Base-by-base conservation (phyloP, 805 yeast genomes). In the Ogataea populi-albae region DNA sequence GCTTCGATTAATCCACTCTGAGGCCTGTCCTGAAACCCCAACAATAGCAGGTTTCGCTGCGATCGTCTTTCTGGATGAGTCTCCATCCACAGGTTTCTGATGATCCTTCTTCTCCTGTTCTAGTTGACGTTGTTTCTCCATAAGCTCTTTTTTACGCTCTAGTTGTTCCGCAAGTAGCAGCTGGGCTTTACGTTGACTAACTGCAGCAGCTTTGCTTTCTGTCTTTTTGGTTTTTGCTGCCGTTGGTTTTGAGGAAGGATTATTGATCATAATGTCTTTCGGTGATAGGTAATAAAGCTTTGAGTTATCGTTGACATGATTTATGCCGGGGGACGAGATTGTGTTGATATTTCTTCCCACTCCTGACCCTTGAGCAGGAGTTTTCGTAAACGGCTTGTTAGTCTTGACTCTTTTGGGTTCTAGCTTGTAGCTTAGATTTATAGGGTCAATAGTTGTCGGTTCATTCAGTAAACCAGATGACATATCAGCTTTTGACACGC, bases 361-460 rank as follows among this genome's bases (percentile, higher is more conserved):
- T 25, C 35, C 35, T 17, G 27, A 25, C 17, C 26, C 21, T 19
- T 22, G 4, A 19, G 26, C n/a, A 5, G 25, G 19, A 15, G 25
- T 26, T 21, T 32, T 17, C 9, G 41, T 8, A n/a, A 32, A 26
- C n/a, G 28, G 26, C 16, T 37, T 50, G 31, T 20, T 37, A 14
- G 35, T 51, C 37, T 54, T 59, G 29, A 35, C 44, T 28, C 63
- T 50, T 38, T 61, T 58, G 6, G 55, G 41, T 8, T 59, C 62
- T 30, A 59, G 42, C 22, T 44, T 50, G 37, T 55, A 61, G 15
- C 61, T 55, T 16, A 61, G 41, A 33, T 55, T 57, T 19, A 54
- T 49, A 6, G 66, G 64, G 42, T 61, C 64, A 25, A 52, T 55
- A 4, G 61, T 52, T 32, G 37, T 50, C 4, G 59, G 37, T 17